Evolutionary conservation across 1,284 basidiomycete genomes (phyloP).

Genomic region (Ganoderma boninense): DNA sequence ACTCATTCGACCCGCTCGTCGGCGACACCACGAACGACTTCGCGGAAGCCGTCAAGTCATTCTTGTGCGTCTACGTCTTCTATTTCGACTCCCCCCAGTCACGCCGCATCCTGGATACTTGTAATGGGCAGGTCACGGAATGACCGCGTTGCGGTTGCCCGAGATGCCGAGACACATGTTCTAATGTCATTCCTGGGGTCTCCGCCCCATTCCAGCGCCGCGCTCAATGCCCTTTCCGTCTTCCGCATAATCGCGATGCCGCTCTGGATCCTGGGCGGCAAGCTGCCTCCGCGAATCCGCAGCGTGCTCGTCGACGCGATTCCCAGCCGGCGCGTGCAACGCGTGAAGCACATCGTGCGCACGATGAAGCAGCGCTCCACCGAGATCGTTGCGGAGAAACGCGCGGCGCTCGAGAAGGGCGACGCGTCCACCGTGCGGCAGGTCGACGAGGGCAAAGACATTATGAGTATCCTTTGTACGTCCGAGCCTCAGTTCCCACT

Average conservation of each 20-base stretch:
- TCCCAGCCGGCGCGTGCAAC: slow-evolving; percentile 45
- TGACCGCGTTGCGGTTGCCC: too few relatives aligned
- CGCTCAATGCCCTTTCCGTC: slow-evolving; percentile 6
- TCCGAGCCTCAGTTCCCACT: not conserved
- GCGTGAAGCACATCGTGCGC: slow-evolving; percentile 47
- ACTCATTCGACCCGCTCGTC: slow-evolving; percentile 47
- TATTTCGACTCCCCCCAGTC: too few relatives aligned
- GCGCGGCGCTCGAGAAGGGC: slow-evolving; percentile 31
- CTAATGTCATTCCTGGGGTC: too few relatives aligned
- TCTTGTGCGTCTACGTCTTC: slow-evolving; percentile 33
- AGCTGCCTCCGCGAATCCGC: slow-evolving; percentile 43
- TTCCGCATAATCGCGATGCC: slow-evolving; percentile 3
- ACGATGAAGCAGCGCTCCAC: slow-evolving; percentile 46
- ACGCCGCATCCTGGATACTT: too few relatives aligned
- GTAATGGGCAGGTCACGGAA: too few relatives aligned
- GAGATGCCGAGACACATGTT: too few relatives aligned
- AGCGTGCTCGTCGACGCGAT: slow-evolving; percentile 45
- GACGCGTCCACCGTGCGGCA: slow-evolving; percentile 37
- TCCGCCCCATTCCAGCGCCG: slow-evolving; percentile 6
- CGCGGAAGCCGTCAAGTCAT: slow-evolving; percentile 34
- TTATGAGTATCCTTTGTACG: slow-evolving; percentile 54
- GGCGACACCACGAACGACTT: slow-evolving; percentile 39
- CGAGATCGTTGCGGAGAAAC: slow-evolving; percentile 50
- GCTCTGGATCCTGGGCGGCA: slow-evolving; percentile 15
- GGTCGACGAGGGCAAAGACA: slow-evolving; percentile 51